A percentile compares a stretch with the other conserved stretches of the same genome.
These are phyloP conservation scores for Fusarium sp. DNA, from an alignment of 2,329 filamentous ascomycete genomes.

Conservation along the genomic window DNA sequence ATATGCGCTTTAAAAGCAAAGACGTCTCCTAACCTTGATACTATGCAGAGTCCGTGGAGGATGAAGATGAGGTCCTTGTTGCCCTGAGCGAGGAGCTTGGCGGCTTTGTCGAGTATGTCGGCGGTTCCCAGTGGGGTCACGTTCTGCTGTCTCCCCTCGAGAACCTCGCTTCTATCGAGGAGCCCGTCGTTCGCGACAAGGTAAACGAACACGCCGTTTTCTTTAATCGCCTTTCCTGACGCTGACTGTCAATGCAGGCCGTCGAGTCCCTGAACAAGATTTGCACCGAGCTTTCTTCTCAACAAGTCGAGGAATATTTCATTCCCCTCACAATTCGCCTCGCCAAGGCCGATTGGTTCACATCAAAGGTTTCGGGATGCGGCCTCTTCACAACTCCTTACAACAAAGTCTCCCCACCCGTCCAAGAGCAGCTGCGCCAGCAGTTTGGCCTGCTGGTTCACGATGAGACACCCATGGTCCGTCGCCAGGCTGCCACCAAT, in stretches of 20 bases:
- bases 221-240: background rate
- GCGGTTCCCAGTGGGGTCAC: conserved; percentile 91
- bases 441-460: conserved; percentile 94
- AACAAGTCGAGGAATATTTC: conserved; percentile 97
- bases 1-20: conserved; percentile 19
- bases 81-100: conserved; percentile 97
- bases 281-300: conserved; percentile 87
- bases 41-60: conserved; percentile 90
- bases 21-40: conserved; percentile 30
- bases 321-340: conserved; percentile 95
- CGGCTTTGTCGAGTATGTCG: conserved; percentile 96
- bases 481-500: conserved; percentile 95
- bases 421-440: conserved; percentile 90
- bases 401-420: conserved; percentile 85
- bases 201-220: conserved; percentile 58
- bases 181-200: conserved; percentile 98
- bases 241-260: conserved; percentile 65
- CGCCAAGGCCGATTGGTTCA: conserved; percentile 99
- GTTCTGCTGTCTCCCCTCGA: conserved; percentile 96
- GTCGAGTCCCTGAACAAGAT: conserved; percentile 99
- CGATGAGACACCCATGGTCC: conserved; percentile 99
- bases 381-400: conserved; percentile 95
- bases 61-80: conserved; percentile 98
- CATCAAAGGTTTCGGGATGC: conserved; percentile 97
- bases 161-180: conserved; percentile 98